Conservation (phyloP, 345 rosid genomes). For the Luvunga scandens region DNA sequence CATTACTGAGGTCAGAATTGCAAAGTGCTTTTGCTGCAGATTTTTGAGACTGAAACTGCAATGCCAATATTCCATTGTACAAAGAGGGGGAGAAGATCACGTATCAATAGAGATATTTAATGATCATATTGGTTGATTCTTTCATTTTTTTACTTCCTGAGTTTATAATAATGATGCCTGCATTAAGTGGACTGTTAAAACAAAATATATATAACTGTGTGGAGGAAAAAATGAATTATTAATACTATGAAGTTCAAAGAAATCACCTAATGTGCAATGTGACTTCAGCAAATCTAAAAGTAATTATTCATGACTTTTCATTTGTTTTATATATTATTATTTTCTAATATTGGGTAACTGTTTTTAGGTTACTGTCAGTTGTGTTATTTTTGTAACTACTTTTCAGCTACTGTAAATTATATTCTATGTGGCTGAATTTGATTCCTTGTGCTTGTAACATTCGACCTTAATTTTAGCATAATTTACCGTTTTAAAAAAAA, state of each 20-base stretch:
- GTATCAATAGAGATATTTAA: slow-evolving; percentile 4
- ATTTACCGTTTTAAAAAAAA: neutral
- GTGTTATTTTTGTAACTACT: too few species aligned
- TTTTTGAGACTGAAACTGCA: slow-evolving; percentile 5
- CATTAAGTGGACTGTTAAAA: neutral
- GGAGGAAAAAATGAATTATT: neutral
- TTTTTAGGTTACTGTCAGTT: too few species aligned
- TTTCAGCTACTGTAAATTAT: too few species aligned
- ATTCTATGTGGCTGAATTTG: too few species aligned
- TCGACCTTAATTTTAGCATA: neutral
- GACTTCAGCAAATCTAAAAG: too few species aligned
- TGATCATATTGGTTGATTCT: slow-evolving; percentile 9
- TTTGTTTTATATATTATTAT: too few species aligned
- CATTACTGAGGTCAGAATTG: slow-evolving; percentile 17
- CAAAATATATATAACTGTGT: neutral
- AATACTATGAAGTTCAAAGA: too few species aligned
- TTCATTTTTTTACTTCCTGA: neutral
- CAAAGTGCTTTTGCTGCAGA: slow-evolving; percentile 10
- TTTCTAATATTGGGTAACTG: too few species aligned
- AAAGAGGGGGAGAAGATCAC: neutral
- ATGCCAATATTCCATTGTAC: slow-evolving; percentile 9
- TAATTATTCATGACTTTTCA: too few species aligned
- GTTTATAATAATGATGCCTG: neutral
- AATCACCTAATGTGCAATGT: too few species aligned
- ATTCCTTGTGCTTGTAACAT: too few species aligned